Evolutionary conservation across 257 asterid species (phyloP).

Genomic region (Jacaranda copaia): DNA sequence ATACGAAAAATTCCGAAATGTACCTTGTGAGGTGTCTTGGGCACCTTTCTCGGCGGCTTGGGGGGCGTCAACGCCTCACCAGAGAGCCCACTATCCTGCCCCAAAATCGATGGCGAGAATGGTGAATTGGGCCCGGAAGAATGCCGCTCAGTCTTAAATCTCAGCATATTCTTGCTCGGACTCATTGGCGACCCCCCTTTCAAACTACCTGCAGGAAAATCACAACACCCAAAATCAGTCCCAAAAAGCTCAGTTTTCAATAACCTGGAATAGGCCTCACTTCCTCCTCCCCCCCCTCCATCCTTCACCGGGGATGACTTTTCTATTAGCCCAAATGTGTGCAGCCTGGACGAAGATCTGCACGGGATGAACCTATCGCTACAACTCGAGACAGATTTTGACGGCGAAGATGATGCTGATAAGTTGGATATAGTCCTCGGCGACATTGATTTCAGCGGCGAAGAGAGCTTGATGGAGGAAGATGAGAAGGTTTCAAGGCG

Average conservation of each 20-base stretch:
- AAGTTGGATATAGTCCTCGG: conserved; percentile 90
- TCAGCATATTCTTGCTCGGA: conserved; percentile 87
- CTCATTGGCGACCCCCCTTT: conserved; percentile 74
- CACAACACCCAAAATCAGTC: conserved; percentile 78
- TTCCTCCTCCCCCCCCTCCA: conserved; percentile 70
- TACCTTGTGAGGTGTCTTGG: conserved; percentile 98
- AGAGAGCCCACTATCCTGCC: conserved; percentile 59
- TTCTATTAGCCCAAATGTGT: conserved; percentile 89
- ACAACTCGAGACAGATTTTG: conserved; percentile 64
- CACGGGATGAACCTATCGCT: conserved; percentile 98
- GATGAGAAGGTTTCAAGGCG: conserved; percentile 69
- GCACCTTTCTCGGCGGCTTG: conserved; percentile 95
- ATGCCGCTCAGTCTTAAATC: conserved; percentile 89
- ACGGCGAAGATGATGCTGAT: conserved; percentile 77
- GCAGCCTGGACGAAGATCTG: conserved; percentile 95
- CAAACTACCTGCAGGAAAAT: conserved; percentile 76
- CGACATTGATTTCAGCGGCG: conserved; percentile 89
- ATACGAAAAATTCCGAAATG: background rate
- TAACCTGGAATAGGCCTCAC: conserved; percentile 83
- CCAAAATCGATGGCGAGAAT: conserved; percentile 78
- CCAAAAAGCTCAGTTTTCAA: conserved; percentile 90
- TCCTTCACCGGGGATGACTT: conserved; percentile 84
- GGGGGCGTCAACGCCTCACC: conserved; percentile 79
- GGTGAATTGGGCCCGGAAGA: conserved; percentile 84
- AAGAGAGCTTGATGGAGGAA: conserved; percentile 51